Conservation (phyloP, 129 eudicot genomes). For the Daucus carota region DNA sequence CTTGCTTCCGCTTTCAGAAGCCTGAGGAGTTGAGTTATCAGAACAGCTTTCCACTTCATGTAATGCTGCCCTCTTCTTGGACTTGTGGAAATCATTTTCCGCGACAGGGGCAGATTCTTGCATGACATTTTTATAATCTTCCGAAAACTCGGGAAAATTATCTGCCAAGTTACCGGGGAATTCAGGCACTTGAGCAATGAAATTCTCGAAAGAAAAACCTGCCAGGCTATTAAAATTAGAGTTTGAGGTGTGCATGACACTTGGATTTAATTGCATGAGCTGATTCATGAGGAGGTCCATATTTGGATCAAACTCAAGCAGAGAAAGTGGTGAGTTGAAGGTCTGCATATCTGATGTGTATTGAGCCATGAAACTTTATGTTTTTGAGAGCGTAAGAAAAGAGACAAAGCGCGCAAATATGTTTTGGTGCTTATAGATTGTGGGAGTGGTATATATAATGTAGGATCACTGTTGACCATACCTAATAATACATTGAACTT, state of each 20-base stretch:
- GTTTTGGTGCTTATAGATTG: conserved; percentile 7
- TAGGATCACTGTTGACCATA: neutral
- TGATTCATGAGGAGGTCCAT: conserved; percentile 39
- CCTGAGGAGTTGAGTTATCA: conserved; percentile 41
- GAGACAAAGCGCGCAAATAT: conserved; percentile 14
- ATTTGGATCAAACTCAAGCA: conserved; percentile 40
- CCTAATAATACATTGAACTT: neutral
- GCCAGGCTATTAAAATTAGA: conserved; percentile 28
- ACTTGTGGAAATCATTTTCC: conserved; percentile 12
- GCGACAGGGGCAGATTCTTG: conserved; percentile 18
- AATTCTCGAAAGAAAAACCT: conserved; percentile 37
- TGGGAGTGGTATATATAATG: conserved; percentile 18
- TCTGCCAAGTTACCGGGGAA: conserved; percentile 26
- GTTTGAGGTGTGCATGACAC: conserved; percentile 20
- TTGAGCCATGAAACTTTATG: conserved; percentile 40
- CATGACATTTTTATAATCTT: conserved; percentile 23
- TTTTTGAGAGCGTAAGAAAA: conserved; percentile 15
- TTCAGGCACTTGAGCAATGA: conserved; percentile 24
- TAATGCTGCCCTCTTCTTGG: conserved; percentile 45
- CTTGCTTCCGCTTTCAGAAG: conserved; percentile 31
- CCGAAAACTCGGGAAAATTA: conserved; percentile 20
- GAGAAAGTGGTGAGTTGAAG: conserved; percentile 39
- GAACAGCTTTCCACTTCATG: conserved; percentile 51
- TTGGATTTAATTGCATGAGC: conserved; percentile 27
- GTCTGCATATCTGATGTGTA: conserved; percentile 38